Evolutionary conservation across 2,329 filamentous ascomycete species (phyloP), one percentile per base, ranked within the genome.

Genomic region (Rutstroemia sp.): DNA sequence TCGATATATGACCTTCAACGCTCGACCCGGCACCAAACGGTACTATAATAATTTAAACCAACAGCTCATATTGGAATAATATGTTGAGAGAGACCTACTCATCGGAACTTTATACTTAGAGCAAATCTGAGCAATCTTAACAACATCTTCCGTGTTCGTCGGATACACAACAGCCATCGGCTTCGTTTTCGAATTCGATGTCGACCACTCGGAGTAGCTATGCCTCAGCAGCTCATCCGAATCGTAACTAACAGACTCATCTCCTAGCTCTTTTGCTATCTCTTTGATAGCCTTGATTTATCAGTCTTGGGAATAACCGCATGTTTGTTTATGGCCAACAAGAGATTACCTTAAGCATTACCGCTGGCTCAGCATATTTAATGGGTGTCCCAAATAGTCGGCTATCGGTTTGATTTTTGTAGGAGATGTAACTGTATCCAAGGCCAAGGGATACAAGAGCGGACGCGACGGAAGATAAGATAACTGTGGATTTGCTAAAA

Each of bases 1-100:
- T 88, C 0, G 89, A 87, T 70, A 95, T 95, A 70, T 95, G 92
- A 16, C 87, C 92, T 70, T 96, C 92, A 6, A 56, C 46, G 16
- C 46, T 50, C 30, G 53, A 56, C 2, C 53, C 53, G 9, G 46
- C 53, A 4, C 46, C 46, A 46, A 46, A 56, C 38, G 47, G 54
- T 45, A 51, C 54, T 56, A 16, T 21, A 42, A 30, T 5, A 25
- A 1, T 8, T 2, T 2, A 6, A 27, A 39, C 44, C 2, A 55
- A 7, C 19, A 16, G 14, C 3, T 5, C 30, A 34, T 4, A 34
- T 4, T 14, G 12, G n/a, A 44, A 19, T 10, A 37, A 10, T 4
- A 18, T 6, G 21, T 30, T 12, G 7, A 87, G 85, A 58, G 59
- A 30, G 34, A 8, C 42, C 10, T 30, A 53, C 34, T 94, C 75